These are phyloP conservation scores for Vaccinium vitisidaea DNA, from an alignment of 148 eudicot genomes.

Conservation along the genomic window DNA sequence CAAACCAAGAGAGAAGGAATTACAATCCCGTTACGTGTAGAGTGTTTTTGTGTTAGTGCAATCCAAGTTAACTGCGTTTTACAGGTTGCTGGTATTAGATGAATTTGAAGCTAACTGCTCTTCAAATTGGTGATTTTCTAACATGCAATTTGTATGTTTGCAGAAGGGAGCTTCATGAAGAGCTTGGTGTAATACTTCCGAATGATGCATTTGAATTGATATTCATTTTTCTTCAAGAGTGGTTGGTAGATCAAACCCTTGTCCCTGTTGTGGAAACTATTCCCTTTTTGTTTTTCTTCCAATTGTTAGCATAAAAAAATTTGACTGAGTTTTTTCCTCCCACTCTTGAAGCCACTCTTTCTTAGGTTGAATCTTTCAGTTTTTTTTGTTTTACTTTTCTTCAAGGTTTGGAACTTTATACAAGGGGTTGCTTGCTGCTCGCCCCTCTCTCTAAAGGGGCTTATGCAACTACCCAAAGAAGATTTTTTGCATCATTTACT, in stretches of 20 bases:
- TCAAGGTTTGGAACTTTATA: background rate
- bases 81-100: background rate
- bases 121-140: background rate
- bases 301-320: background rate
- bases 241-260: slow-evolving; percentile 45
- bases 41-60: background rate
- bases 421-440: no score
- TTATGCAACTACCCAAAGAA: background rate
- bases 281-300: background rate
- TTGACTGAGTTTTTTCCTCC: background rate
- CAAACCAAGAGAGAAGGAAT: no score
- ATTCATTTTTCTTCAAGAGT: slow-evolving; percentile 63
- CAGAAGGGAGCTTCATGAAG: slow-evolving; percentile 98
- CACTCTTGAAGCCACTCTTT: slow-evolving; percentile 1
- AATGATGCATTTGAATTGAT: slow-evolving; percentile 89
- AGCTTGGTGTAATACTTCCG: slow-evolving; percentile 84
- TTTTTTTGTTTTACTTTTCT: background rate
- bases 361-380: background rate
- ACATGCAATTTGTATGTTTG: slow-evolving; percentile 23
- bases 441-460: no score
- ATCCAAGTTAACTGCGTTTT: background rate
- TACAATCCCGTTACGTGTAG: background rate
- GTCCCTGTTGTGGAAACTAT: background rate
- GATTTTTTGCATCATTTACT: background rate
- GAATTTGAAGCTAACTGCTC: slow-evolving; percentile 2